These are phyloP conservation scores for Diaporthe amygdali DNA, from an alignment of 2,329 filamentous ascomycete genomes.

Conservation along the genomic window DNA sequence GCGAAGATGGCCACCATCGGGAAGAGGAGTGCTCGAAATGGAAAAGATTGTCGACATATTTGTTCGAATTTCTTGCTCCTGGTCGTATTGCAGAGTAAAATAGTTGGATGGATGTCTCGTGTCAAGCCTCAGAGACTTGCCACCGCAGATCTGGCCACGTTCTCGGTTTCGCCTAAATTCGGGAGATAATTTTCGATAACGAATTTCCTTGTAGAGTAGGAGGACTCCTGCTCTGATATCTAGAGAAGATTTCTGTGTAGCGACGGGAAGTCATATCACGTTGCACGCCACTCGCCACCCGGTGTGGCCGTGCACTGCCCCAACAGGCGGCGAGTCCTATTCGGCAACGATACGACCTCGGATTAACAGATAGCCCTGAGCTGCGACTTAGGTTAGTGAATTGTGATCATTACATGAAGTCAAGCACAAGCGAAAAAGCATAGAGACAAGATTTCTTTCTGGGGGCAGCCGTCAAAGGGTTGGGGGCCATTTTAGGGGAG, in stretches of 20 bases:
- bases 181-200: background rate
- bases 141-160: background rate
- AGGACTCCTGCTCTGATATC: background rate
- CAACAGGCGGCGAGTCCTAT: background rate
- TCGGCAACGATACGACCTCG: background rate
- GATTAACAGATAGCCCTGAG: background rate
- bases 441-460: too few relatives aligned
- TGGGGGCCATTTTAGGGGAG: too few relatives aligned
- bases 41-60: background rate
- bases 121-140: background rate
- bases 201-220: background rate
- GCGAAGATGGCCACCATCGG: too few relatives aligned
- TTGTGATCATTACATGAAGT: background rate
- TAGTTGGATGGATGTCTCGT: too few relatives aligned
- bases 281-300: background rate
- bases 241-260: too few relatives aligned
- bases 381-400: background rate
- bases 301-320: background rate
- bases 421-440: too few relatives aligned
- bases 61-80: background rate
- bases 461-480: background rate
- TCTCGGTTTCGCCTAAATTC: background rate
- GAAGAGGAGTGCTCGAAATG: background rate
- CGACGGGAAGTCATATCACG: too few relatives aligned
- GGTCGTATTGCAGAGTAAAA: background rate